These are phyloP conservation scores for Colletotrichum sp. DNA, from an alignment of 2,329 filamentous ascomycete species.

Conservation along the genomic window DNA sequence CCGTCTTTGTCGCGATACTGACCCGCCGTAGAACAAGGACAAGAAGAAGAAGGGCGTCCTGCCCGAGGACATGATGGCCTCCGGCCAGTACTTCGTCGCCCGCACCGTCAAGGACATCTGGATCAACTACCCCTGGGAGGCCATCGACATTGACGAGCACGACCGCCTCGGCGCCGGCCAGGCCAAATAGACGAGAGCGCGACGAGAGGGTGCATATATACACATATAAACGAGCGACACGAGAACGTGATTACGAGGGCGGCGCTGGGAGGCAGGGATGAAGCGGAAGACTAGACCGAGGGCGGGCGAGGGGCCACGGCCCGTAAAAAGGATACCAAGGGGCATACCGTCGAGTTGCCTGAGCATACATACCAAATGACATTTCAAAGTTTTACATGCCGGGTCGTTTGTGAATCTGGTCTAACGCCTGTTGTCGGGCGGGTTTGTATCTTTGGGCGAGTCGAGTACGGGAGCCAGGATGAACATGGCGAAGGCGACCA, in stretches of 20 bases:
- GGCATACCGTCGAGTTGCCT: slow-evolving; percentile 10
- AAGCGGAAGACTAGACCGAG: not conserved
- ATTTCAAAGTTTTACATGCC: slow-evolving; percentile 1
- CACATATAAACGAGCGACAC: not conserved
- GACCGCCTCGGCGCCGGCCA: slow-evolving; percentile 69
- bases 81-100: slow-evolving; percentile 81
- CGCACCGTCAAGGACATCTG: slow-evolving; percentile 91
- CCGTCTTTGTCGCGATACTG: no score
- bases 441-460: not conserved
- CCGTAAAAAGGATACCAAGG: slow-evolving; percentile 14
- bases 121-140: slow-evolving; percentile 99
- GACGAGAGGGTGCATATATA: slow-evolving; percentile 18
- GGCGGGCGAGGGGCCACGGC: not conserved
- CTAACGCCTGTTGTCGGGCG: not conserved
- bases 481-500: not conserved
- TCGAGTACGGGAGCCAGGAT: not conserved
- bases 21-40: slow-evolving; percentile 76
- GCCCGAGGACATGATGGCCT: slow-evolving; percentile 76
- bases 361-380: slow-evolving; percentile 16
- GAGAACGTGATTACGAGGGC: not conserved
- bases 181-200: slow-evolving; percentile 25
- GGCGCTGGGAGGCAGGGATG: not conserved
- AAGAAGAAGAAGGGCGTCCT: slow-evolving; percentile 92
- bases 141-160: slow-evolving; percentile 90
- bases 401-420: not conserved